Evolutionary conservation across 352 stramenopile genomes (phyloP), one percentile per base, ranked within the genome.

Genomic region (Phytopythium mirpurense): DNA sequence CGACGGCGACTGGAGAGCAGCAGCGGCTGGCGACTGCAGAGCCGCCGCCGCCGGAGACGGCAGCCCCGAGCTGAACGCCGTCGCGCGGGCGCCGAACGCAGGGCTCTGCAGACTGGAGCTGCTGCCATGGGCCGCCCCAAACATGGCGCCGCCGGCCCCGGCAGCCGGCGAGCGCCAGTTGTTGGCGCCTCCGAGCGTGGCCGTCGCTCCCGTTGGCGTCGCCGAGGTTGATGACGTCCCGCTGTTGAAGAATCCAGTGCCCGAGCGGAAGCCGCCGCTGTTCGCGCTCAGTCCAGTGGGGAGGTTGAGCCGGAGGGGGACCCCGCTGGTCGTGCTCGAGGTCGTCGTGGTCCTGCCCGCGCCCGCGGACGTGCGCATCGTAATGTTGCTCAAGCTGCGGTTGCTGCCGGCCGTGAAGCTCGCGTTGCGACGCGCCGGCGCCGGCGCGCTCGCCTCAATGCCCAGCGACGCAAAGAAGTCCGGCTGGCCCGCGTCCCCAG

Each of bases 391-490:
- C 35, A 62, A 63, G 57, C 62, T 74, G 51, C 57, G 56, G 42
- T 66, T 71, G 43, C 69, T 79, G 51, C 64, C 51, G 53, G 26
- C 56, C 23, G 48, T 45, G 35, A 54, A 54, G 46, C 51, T 74
- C 48, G 56, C 51, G 56, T 50, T 60, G 50, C 61, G 63, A 2
- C 51, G 50, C 36, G 56, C 60, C 19, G 57, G 60, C 15, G 15
- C 36, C 3, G 58, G 45, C 18, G 57, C 59, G 12, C 60, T 42
- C 54, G 56, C 38, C 42, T 80, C 74, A 32, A 84, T 53, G 14
- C 70, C 72, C 44, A 86, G 62, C 47, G 70, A 72, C 23, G 73
- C 70, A 51, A 86, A 84, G 50, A 85, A 76, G 67, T 85, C 65
- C 51, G 75, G 61, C 31, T 59, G 54, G n/a, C 60, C 61, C 35